These are phyloP conservation scores for Trichoderma koningii DNA, from an alignment of 2,329 filamentous ascomycete genomes.

Conservation along the genomic window DNA sequence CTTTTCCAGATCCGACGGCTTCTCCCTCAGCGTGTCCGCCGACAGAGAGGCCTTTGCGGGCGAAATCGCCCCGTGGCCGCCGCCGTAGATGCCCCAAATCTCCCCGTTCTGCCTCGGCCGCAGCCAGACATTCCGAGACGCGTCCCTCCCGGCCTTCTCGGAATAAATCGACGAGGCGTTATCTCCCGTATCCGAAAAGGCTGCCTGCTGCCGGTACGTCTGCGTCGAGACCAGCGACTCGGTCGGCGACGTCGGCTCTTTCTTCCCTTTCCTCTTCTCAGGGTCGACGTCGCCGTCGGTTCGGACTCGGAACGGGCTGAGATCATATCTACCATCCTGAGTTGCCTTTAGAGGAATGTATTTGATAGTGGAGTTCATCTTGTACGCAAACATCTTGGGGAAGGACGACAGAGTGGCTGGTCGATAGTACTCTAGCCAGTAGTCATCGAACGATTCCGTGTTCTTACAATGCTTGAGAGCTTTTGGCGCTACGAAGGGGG, in stretches of 20 bases:
- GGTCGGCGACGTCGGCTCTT: slow-evolving; percentile 66
- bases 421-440: slow-evolving; percentile 96
- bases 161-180: slow-evolving; percentile 45
- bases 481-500: slow-evolving; percentile 47
- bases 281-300: slow-evolving; percentile 61
- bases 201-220: slow-evolving; percentile 25
- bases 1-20: slow-evolving; percentile 69
- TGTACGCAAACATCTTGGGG: slow-evolving; percentile 87
- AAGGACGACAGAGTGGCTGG: slow-evolving; percentile 86
- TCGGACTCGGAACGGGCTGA: slow-evolving; percentile 85
- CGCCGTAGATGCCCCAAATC: slow-evolving; percentile 30
- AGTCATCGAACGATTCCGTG: slow-evolving; percentile 77
- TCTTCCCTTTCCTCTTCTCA: slow-evolving; percentile 64
- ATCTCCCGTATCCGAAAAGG: slow-evolving; percentile 42
- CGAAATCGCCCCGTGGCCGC: slow-evolving; percentile 5
- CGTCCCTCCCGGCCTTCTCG: slow-evolving; percentile 49
- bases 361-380: slow-evolving; percentile 85
- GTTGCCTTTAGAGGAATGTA: slow-evolving; percentile 77
- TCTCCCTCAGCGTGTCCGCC: slow-evolving; percentile 45
- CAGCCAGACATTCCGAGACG: slow-evolving; percentile 59
- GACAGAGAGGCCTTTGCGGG: slow-evolving; percentile 13
- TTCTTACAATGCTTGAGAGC: slow-evolving; percentile 46
- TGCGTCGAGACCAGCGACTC: slow-evolving; percentile 53
- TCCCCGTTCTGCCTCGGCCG: slow-evolving; percentile 48
- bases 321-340: slow-evolving; percentile 73